Evolutionary conservation across 352 stramenopile genomes (phyloP).

Genomic region (Phytopythium montanum): DNA sequence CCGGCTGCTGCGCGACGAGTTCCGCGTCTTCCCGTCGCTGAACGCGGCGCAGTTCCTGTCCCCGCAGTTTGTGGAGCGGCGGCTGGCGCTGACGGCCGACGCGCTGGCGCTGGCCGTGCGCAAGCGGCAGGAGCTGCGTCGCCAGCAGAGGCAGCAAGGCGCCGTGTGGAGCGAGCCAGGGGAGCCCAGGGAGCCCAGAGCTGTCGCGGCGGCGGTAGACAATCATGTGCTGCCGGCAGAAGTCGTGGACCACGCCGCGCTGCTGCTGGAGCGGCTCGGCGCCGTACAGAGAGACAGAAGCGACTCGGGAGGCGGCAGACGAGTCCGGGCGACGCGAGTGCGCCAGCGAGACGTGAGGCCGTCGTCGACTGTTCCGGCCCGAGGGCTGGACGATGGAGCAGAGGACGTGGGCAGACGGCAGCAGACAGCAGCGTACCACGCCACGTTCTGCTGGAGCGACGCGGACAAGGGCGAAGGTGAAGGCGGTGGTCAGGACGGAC

Average conservation of each 20-base stretch:
- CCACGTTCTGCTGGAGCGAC: not conserved
- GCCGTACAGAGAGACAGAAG: not conserved
- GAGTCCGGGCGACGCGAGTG: not conserved
- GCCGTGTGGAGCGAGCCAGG: slow-evolving; percentile 51
- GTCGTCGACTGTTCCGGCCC: not conserved
- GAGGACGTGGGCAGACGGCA: not conserved
- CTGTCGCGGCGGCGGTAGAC: slow-evolving; percentile 23
- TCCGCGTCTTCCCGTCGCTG: slow-evolving; percentile 64
- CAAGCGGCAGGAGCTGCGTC: slow-evolving; percentile 44
- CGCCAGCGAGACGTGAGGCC: not conserved
- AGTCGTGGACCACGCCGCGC: slow-evolving; percentile 22
- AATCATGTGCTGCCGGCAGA: slow-evolving; percentile 34
- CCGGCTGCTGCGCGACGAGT: slow-evolving; percentile 68
- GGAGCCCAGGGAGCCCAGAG: slow-evolving; percentile 11
- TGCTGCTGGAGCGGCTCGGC: slow-evolving; percentile 28
- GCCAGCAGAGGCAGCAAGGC: slow-evolving; percentile 37
- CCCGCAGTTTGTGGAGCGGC: slow-evolving; percentile 49
- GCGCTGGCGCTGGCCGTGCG: slow-evolving; percentile 38
- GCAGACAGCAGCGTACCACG: not conserved
- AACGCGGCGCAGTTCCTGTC: slow-evolving; percentile 65
- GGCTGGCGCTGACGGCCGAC: slow-evolving; percentile 56
- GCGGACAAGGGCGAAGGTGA: not conserved
- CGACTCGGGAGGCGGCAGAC: not conserved
- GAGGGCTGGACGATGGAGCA: not conserved
- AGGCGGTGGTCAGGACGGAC: not conserved